These are phyloP conservation scores for Neocatenulostroma microsporum DNA, from an alignment of 2,329 filamentous ascomycete species.

Conservation along the genomic window DNA sequence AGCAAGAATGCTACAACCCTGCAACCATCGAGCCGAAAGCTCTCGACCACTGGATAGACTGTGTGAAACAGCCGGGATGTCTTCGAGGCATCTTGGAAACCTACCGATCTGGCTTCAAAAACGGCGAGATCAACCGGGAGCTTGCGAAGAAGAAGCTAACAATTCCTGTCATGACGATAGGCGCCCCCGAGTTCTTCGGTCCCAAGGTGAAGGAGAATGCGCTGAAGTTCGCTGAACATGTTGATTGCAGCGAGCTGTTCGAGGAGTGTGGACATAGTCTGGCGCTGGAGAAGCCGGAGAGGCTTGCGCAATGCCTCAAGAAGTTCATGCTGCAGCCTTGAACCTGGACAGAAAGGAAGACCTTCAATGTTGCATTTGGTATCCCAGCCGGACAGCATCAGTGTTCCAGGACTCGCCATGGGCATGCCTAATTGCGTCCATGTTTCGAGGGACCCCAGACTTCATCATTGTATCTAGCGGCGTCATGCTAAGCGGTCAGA, in stretches of 20 bases:
- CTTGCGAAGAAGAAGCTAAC: slow-evolving; percentile 24
- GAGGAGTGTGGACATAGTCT: slow-evolving; percentile 31
- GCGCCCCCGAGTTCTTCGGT: slow-evolving; percentile 31
- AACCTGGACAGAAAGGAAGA: no score
- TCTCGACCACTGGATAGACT: slow-evolving; percentile 28
- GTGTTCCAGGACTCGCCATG: no score
- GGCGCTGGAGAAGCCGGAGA: slow-evolving; percentile 29
- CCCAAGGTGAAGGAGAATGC: slow-evolving; percentile 26
- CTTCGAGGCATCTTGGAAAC: slow-evolving; percentile 30
- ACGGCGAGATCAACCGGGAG: slow-evolving; percentile 25
- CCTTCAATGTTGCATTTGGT: no score
- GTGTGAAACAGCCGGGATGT: slow-evolving; percentile 26
- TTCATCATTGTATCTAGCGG: no score
- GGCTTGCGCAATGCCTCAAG: slow-evolving; percentile 21
- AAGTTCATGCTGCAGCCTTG: slow-evolving; percentile 24
- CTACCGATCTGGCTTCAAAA: slow-evolving; percentile 29
- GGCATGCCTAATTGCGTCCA: no score
- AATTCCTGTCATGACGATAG: slow-evolving; percentile 29
- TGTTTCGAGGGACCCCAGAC: no score
- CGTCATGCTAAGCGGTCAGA: no score
- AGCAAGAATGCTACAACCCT: slow-evolving; percentile 35
- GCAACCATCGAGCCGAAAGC: slow-evolving; percentile 28
- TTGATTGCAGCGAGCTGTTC: slow-evolving; percentile 26
- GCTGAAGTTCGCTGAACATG: slow-evolving; percentile 23
- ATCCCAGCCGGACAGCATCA: no score